Conservation (phyloP, 768 basidiomycete genomes). For the Paxillus rubicundulus region DNA sequence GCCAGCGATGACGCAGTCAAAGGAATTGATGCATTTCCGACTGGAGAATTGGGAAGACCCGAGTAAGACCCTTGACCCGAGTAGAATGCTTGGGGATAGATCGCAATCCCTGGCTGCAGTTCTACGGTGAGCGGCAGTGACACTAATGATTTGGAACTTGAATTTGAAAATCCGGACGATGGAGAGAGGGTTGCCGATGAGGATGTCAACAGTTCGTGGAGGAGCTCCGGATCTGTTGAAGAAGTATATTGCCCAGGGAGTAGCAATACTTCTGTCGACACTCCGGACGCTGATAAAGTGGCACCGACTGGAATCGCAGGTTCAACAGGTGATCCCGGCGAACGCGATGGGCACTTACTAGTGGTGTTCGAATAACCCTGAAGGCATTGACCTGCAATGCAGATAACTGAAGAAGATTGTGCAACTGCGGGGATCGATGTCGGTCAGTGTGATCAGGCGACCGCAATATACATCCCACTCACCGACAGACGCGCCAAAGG, state of each 20-base stretch:
- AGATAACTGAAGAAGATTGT: conserved; percentile 63
- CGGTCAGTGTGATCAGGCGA: background rate
- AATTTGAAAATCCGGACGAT: conserved; percentile 62
- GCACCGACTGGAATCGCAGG: conserved; percentile 56
- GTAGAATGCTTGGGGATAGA: conserved; percentile 63
- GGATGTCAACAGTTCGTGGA: conserved; percentile 65
- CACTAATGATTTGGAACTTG: conserved; percentile 41
- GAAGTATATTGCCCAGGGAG: conserved; percentile 77
- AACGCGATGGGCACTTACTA: conserved; percentile 39
- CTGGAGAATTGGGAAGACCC: conserved; percentile 49
- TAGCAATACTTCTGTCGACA: conserved; percentile 53
- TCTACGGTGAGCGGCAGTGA: conserved; percentile 67
- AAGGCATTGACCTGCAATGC: conserved; percentile 87
- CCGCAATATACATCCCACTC: conserved; percentile 10
- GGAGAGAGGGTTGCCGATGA: conserved; percentile 57
- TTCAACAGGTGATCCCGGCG: conserved; percentile 11
- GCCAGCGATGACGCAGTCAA: conserved; percentile 60
- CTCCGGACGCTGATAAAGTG: conserved; percentile 55
- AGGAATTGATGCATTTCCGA: conserved; percentile 46
- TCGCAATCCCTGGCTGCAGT: conserved; percentile 63
- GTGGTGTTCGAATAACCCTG: conserved; percentile 75
- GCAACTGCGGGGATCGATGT: conserved; percentile 39
- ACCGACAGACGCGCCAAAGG: conserved; percentile 41
- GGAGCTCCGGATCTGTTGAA: conserved; percentile 67
- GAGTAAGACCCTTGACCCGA: conserved; percentile 63